A percentile compares a stretch with the other conserved stretches of the same genome.
These are phyloP conservation scores for Triticum dicoccoides DNA, from an alignment of 176 grass and related monocot species.

Conservation along the genomic window DNA sequence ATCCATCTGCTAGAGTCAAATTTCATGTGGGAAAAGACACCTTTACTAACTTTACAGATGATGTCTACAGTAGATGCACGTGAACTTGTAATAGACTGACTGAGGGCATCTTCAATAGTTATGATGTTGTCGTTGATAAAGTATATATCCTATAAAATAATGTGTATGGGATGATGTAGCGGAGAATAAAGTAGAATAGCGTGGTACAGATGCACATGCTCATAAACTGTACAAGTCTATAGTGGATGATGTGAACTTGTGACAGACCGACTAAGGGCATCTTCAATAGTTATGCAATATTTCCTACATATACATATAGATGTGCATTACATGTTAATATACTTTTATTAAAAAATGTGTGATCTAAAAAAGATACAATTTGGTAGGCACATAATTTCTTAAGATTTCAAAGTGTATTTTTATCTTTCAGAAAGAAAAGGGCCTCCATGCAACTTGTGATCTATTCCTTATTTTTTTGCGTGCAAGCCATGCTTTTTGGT, in stretches of 20 bases:
- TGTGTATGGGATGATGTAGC: too few species aligned
- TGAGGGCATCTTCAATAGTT: not conserved
- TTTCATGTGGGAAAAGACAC: not conserved
- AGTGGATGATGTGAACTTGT: not conserved
- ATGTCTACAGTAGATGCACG: not conserved
- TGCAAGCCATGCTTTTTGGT: not conserved
- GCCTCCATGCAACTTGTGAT: not conserved
- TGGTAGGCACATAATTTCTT: not conserved
- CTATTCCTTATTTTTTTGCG: not conserved
- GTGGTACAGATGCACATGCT: too few species aligned
- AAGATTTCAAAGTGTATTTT: not conserved
- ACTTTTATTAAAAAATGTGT: too few species aligned
- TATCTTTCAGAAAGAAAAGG: not conserved
- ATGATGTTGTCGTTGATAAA: not conserved
- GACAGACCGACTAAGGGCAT: not conserved
- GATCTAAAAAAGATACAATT: not conserved
- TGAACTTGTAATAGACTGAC: not conserved
- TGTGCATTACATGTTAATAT: not conserved
- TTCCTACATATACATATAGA: not conserved
- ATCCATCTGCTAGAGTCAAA: slow-evolving; percentile 17
- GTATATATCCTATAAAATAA: too few species aligned
- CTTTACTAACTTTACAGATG: slow-evolving; percentile 18
- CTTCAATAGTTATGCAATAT: not conserved
- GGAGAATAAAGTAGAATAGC: too few species aligned
- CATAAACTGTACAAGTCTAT: too few species aligned